Base-by-base conservation (phyloP, 2,329 filamentous ascomycete species). In the Colletotrichum karsti region DNA sequence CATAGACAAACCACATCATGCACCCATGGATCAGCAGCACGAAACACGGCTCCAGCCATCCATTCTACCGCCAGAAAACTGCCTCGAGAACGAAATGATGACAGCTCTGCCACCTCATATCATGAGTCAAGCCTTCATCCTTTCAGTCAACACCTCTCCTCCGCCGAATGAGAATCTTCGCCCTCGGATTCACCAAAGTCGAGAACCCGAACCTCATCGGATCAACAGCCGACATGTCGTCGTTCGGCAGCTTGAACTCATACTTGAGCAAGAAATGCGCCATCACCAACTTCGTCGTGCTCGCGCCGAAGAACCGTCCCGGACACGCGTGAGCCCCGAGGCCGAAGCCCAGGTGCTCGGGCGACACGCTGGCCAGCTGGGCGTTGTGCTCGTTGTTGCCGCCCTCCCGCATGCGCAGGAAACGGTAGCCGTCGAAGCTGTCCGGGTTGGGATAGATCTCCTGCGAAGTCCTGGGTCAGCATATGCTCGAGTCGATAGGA, bases 261-360 rank as follows among this genome's bases (percentile, higher is more conserved):
- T 82, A 84, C 66, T 77, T 75, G 48, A 83, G 74, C 15, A 84
- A 70, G 39, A 82, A 74, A 63, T 79, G 77, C 0, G 79, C 76
- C 57, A 84, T 71, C 46, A 82, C 73, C 69, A 83, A 74, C 75
- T 85, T 84, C 64, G 84, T 79, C 70, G 80, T 79, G 69, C 81
- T 82, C 33, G 77, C 74, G 15, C 82, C 83, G 69, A 85, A 83
- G 74, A 85, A 85, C 7, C 83, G 78, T 2, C 83, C 83, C 0
- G 83, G 83, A 55, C 83, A 85, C 2, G 83, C 82, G 69, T 84
- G 81, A 62, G 79, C 79, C 26, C 83, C 83, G 4, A 82, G 79
- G 1, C 83, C 83, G 65, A 85, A 85, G 69, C 63, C 77, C 35
- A 80, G 71, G 60, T 74, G 77, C 13, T 75, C 73, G 56, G 79